phyloP scores from a whole-genome alignment of 371 early-diverging fungal species.

The Smittium mucronatum region DNA sequence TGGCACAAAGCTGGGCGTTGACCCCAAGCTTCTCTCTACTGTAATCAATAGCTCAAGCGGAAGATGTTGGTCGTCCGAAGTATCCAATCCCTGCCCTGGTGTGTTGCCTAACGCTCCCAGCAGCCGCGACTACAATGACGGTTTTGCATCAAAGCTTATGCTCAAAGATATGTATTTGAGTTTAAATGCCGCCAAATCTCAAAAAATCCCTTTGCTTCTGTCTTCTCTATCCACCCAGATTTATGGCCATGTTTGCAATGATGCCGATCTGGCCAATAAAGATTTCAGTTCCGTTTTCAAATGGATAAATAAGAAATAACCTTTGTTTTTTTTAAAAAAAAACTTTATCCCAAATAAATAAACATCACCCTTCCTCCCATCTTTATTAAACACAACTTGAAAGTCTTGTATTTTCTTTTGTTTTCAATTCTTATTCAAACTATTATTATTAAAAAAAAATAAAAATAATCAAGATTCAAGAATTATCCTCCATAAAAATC shows the following conservation, averaged over 20 bases:
- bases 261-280: conserved; percentile 41
- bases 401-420: no score
- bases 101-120: conserved; percentile 66
- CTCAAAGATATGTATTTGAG: conserved; percentile 90
- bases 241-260: conserved; percentile 50
- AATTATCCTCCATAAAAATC: no score
- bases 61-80: conserved; percentile 83
- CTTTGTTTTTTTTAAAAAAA: not conserved
- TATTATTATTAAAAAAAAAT: no score
- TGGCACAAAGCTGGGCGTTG: conserved; percentile 77
- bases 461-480: no score
- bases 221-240: conserved; percentile 67
- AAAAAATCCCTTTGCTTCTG: conserved; percentile 51
- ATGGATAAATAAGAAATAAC: conserved; percentile 32
- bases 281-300: conserved; percentile 71
- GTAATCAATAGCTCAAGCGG: conserved; percentile 86
- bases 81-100: conserved; percentile 83
- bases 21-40: conserved; percentile 63
- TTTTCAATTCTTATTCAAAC: no score
- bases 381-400: no score
- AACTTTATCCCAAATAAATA: no score
- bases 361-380: no score
- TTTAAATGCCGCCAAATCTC: conserved; percentile 70
- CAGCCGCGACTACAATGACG: conserved; percentile 73
- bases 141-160: conserved; percentile 81